Conservation (phyloP, 1,139 yeast species). For the Candida pseudoviswanathii region DNA sequence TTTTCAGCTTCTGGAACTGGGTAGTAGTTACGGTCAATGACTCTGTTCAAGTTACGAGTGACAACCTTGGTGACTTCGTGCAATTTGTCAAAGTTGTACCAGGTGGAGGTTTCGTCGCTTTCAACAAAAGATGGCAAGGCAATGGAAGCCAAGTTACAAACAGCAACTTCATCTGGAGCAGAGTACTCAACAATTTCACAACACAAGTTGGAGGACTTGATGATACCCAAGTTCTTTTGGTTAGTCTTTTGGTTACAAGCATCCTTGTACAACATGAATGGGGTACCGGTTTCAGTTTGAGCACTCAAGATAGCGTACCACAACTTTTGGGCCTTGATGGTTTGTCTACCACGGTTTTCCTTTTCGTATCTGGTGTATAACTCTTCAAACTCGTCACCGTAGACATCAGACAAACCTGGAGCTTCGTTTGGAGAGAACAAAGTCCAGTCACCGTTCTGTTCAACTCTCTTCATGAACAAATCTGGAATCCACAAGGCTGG, state of each 20-base stretch:
- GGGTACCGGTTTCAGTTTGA: slow-evolving; percentile 92
- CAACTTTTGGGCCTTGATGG: slow-evolving; percentile 81
- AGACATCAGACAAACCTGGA: slow-evolving; percentile 76
- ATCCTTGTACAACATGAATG: slow-evolving; percentile 89
- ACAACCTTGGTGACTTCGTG: slow-evolving; percentile 57
- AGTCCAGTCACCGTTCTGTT: slow-evolving; percentile 78
- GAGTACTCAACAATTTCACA: slow-evolving; percentile 91
- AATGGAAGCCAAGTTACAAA: slow-evolving; percentile 85
- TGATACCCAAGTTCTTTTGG: slow-evolving; percentile 84
- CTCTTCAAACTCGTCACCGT: slow-evolving; percentile 78
- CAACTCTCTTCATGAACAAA: slow-evolving; percentile 86
- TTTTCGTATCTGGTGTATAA: slow-evolving; percentile 72
- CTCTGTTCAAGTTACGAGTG: slow-evolving; percentile 55
- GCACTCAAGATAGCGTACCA: slow-evolving; percentile 89
- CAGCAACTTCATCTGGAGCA: slow-evolving; percentile 86
- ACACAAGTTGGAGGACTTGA: slow-evolving; percentile 86
- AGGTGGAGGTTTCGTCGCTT: slow-evolving; percentile 35
- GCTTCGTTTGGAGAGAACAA: slow-evolving; percentile 88
- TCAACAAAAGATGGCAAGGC: slow-evolving; percentile 76
- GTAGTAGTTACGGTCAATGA: slow-evolving; percentile 58
- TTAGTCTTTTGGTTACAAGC: slow-evolving; percentile 81
- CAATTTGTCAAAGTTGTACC: slow-evolving; percentile 57
- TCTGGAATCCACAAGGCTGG: slow-evolving; percentile 94
- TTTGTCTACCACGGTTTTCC: slow-evolving; percentile 70
- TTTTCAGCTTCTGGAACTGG: slow-evolving; percentile 56